Evolutionary conservation across 257 asterid genomes (phyloP).

Genomic region (Rauvolfia tetraphylla): DNA sequence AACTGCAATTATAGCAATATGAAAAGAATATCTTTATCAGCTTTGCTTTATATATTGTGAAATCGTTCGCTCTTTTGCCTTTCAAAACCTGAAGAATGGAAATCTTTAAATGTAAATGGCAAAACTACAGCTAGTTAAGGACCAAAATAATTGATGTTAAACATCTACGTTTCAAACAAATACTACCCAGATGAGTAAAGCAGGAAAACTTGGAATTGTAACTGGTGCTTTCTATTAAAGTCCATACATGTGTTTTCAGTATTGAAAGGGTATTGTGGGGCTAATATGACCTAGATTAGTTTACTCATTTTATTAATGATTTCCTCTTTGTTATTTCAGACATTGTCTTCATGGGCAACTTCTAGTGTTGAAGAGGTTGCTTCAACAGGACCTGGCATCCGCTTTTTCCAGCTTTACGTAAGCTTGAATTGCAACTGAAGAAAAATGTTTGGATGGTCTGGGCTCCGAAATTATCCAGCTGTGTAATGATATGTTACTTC

Average conservation of each 20-base stretch:
- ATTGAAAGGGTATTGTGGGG: neutral
- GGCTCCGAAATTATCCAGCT: neutral
- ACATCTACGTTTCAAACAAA: neutral
- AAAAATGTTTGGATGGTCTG: neutral
- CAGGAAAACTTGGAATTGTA: neutral
- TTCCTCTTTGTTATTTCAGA: conserved; percentile 41
- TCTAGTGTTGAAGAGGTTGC: conserved; percentile 89
- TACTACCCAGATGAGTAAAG: neutral
- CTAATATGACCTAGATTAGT: neutral
- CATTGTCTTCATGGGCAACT: conserved; percentile 63
- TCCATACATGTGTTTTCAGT: neutral
- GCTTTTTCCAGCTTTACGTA: conserved; percentile 51
- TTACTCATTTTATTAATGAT: conserved; percentile 16
- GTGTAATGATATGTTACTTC: neutral
- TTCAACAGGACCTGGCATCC: conserved; percentile 59
- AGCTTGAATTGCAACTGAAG: conserved; percentile 15
- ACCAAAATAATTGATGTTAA: neutral
- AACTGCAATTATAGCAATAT: neutral
- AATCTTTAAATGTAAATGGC: neutral
- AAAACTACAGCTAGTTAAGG: neutral
- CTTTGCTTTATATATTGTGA: neutral
- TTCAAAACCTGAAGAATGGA: neutral
- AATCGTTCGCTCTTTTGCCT: neutral
- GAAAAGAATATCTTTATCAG: neutral
- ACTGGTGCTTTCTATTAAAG: neutral